Base-by-base conservation (phyloP, 805 yeast species). In the Blastobotrys americana region DNA sequence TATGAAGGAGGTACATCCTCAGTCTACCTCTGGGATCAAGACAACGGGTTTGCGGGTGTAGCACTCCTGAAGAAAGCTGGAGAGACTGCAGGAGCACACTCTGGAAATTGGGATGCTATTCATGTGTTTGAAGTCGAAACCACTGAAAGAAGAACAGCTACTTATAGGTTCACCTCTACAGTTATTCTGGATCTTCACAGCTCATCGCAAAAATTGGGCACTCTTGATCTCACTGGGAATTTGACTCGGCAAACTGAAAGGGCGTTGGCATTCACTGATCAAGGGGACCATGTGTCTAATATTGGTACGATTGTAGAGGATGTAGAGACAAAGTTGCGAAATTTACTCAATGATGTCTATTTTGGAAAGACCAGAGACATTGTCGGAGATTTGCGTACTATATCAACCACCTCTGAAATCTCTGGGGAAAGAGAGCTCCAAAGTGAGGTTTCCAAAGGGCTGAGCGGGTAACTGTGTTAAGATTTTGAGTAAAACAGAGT, bases 331-430 rank as follows among this genome's bases (percentile, higher is more conserved):
- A 86, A 83, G 60, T 70, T 90, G 68, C 77, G 98, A 64, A 85
- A 84, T 55, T 70, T 84, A 69, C 71, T 90, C 51, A 95, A 90
- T 63, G 95, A 87, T 51, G 97, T 90, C 21, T 90, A 90, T 63
- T 90, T 90, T 60, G 97, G 95, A 56, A 90, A 90, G 69, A 85
- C 96, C 16, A 80, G 85, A 58, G 96, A 90, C 59, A 82, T 93
- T 41, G 71, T 89, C 38, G 81, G 84, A 21, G 88, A 82, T 53
- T 66, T 81, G 34, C 73, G 87, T 60, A 73, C 65, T 37, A 56
- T 67, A 53, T 53, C 67, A 34, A 55, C 63, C 19, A 50, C 70
- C 31, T 58, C 67, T 10, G 63, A 61, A 3, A 61, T 66, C 33
- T 47, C 58, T 16, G 67, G 61, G 18, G 77, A 71, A 42, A 61